Evolutionary conservation across 345 rosid species (phyloP), one percentile per base, ranked within the genome.

Genomic region (Erucastrum elatum): DNA sequence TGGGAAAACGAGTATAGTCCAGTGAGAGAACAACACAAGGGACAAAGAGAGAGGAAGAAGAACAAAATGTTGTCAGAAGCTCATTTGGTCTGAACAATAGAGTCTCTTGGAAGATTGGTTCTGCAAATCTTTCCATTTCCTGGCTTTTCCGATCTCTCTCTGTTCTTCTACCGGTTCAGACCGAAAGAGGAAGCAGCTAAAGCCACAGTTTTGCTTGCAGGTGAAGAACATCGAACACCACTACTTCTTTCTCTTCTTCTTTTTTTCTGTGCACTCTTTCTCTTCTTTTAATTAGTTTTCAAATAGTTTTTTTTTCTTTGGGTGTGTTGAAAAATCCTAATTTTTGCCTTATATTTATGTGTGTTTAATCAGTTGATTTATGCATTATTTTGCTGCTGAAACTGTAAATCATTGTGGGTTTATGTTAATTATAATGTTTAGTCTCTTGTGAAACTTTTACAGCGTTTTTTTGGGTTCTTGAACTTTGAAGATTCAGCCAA

Each of bases 1-100:
- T 41, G 83, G 83, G 79, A 70, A 11, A 75, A 59, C 64, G 83
- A 71, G 80, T 46, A 80, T 37, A 80, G 55, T 74, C 71, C 71
- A 80, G 76, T 75, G 67, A 68, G 80, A 65, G 74, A 80, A 70
- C 69, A 75, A 75, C 80, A 70, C 72, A 11, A 64, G 80, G 68
- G 69, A 75, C 69, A 80, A 41, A 75, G 46, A 65, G 73, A 80
- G 79, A 80, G 79, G 79, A 68, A 15, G 25, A 53, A 39, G 39
- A 71, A 37, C 31, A 71, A 44, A n/a, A 15, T 60, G 21, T 33
- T 80, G 65, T 76, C 49, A 58, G 6, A 71, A 75, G 9, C 75
- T 64, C 77, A 3, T 41, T 58, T 75, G 29, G 59, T 75, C 44
- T 65, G 26, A 53, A 49, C 2, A 51, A 51, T 15, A 51, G 2